phyloP scores from a whole-genome alignment of 2,329 filamentous ascomycete genomes.

The Chrysosphaeria jannelii region DNA sequence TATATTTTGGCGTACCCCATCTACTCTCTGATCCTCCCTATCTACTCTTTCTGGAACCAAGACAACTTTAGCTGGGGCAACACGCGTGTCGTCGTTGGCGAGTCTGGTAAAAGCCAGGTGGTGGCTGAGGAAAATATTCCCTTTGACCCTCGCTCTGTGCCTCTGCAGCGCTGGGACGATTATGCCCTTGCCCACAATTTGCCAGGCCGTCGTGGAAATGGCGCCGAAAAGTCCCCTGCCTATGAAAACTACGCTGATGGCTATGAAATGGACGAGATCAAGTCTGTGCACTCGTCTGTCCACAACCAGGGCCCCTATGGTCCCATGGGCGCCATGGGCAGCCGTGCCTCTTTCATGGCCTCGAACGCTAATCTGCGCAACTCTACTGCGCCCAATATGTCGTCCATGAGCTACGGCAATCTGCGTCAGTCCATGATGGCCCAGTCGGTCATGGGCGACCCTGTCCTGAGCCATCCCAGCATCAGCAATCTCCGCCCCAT shows the following conservation, averaged over 20 bases:
- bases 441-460: conserved; percentile 33
- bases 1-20: conserved; percentile 89
- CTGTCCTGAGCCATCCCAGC: conserved; percentile 18
- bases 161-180: conserved; percentile 89
- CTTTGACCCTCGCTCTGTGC: conserved; percentile 79
- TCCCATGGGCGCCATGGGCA: conserved; percentile 50
- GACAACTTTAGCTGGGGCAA: conserved; percentile 98
- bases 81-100: conserved; percentile 85
- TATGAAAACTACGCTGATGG: conserved; percentile 29
- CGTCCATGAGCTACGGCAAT: conserved; percentile 18
- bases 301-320: conserved; percentile 72
- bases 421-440: conserved; percentile 38
- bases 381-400: conserved; percentile 13
- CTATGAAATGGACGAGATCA: conserved; percentile 96
- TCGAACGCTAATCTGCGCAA: conserved; percentile 22
- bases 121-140: conserved; percentile 58
- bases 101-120: conserved; percentile 75
- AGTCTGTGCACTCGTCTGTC: conserved; percentile 79
- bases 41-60: conserved; percentile 99
- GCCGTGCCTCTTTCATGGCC: conserved; percentile 53
- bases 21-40: conserved; percentile 65
- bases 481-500: conserved; percentile 25
- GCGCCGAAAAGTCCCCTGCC: conserved; percentile 15
- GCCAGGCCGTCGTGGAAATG: conserved; percentile 50
- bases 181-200: conserved; percentile 69